Conservation (phyloP, 2,329 filamentous ascomycete genomes). For the Aspergillus fumigatiaffinis region DNA sequence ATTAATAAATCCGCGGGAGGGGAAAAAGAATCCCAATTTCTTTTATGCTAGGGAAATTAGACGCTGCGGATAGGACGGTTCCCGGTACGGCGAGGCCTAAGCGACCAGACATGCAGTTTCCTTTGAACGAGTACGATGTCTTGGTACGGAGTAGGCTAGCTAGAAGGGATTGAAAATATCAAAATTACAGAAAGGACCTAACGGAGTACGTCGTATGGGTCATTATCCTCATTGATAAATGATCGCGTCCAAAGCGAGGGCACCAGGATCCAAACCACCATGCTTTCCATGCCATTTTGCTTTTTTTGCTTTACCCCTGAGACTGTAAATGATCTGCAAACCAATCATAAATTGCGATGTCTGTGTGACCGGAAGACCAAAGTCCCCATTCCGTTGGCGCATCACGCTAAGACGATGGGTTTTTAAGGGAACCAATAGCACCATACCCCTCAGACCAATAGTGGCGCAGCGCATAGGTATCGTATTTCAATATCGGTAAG, state of each 20-base stretch:
- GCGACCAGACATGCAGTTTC: not conserved
- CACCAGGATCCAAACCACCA: not conserved
- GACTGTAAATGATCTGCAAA: not conserved
- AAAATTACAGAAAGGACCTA: not conserved
- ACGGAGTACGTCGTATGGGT: no score
- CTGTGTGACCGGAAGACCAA: not conserved
- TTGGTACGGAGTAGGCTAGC: no score
- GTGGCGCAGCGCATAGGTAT: not conserved
- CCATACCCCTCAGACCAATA: not conserved
- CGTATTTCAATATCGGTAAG: not conserved
- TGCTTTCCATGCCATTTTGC: not conserved
- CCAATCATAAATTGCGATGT: not conserved
- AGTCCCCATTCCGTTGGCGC: not conserved
- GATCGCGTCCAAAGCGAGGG: no score
- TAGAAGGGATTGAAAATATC: not conserved
- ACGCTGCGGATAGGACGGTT: not conserved
- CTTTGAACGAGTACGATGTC: not conserved
- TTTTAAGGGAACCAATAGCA: not conserved
- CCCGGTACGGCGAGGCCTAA: not conserved
- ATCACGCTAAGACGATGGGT: not conserved
- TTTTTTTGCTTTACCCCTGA: not conserved
- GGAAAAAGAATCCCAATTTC: not conserved
- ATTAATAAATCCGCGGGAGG: slow-evolving; percentile 1
- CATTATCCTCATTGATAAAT: not conserved
- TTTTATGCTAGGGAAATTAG: not conserved